These are phyloP conservation scores for Botrytis fabae DNA, from an alignment of 2,329 filamentous ascomycete genomes.

Conservation along the genomic window DNA sequence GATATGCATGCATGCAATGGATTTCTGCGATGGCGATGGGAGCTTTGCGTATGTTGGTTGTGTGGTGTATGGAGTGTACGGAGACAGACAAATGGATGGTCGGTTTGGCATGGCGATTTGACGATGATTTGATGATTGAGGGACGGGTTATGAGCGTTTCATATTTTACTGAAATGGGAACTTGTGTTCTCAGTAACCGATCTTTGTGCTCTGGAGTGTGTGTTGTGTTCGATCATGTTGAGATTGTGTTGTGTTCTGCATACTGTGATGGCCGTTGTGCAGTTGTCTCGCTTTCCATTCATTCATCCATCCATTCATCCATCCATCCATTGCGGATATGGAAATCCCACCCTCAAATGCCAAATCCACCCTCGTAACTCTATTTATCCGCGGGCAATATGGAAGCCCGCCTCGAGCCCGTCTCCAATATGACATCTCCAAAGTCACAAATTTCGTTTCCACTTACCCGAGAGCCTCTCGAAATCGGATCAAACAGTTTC, in stretches of 20 bases:
- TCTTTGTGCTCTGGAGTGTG: neutral
- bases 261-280: neutral
- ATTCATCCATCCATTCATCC: no score
- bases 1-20: neutral
- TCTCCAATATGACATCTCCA: neutral
- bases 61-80: neutral
- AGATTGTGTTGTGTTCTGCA: no score
- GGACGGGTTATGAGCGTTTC: neutral
- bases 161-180: neutral
- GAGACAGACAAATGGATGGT: neutral
- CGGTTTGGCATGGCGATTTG: neutral
- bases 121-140: neutral
- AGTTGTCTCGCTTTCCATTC: neutral
- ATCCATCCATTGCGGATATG: neutral
- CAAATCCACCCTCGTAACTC: neutral
- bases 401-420: neutral
- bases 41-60: neutral
- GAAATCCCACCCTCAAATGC: neutral
- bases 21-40: neutral
- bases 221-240: neutral
- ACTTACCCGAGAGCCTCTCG: neutral
- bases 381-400: neutral
- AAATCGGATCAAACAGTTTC: conserved; percentile 4
- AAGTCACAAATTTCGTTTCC: neutral
- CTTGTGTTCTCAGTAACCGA: neutral